These are phyloP conservation scores for Helotiales sp. DNA, from an alignment of 2,329 filamentous ascomycete species.

Conservation along the genomic window DNA sequence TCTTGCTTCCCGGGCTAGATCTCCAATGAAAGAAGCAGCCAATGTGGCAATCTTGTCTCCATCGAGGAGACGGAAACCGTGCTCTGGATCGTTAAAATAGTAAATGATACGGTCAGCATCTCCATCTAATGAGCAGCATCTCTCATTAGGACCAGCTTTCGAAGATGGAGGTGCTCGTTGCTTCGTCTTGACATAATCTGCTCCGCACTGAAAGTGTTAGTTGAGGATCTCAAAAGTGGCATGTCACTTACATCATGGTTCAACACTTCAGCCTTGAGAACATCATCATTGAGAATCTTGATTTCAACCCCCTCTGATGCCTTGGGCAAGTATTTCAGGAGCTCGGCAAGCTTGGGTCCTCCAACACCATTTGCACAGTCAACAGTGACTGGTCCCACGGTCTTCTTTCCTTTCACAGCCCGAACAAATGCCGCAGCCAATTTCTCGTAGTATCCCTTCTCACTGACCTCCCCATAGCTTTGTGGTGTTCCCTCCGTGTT, in stretches of 20 bases:
- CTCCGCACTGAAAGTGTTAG: constrained; percentile 70
- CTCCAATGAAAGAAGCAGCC: constrained; percentile 89
- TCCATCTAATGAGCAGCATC: constrained; percentile 90
- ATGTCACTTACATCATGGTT: constrained; percentile 73
- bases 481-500: constrained; percentile 90
- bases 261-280: constrained; percentile 84
- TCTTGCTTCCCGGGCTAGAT: constrained; percentile 80
- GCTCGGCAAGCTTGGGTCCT: constrained; percentile 84
- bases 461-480: constrained; percentile 86
- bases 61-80: constrained; percentile 88
- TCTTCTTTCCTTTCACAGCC: constrained; percentile 77
- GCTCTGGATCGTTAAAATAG: constrained; percentile 85
- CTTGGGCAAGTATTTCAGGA: constrained; percentile 80
- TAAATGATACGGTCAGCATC: constrained; percentile 96
- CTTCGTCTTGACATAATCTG: constrained; percentile 96
- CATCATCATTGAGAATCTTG: constrained; percentile 90
- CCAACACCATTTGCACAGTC: constrained; percentile 98
- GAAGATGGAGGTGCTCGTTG: constrained; percentile 87
- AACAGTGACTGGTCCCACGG: constrained; percentile 77
- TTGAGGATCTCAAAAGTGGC: constrained; percentile 1
- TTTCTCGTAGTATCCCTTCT: constrained; percentile 95
- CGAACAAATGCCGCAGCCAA: constrained; percentile 81
- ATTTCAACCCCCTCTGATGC: constrained; percentile 74
- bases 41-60: constrained; percentile 96
- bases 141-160: constrained; percentile 74